Base-by-base conservation (phyloP, 169 alveolate species). In the Cystoisospora suis region DNA sequence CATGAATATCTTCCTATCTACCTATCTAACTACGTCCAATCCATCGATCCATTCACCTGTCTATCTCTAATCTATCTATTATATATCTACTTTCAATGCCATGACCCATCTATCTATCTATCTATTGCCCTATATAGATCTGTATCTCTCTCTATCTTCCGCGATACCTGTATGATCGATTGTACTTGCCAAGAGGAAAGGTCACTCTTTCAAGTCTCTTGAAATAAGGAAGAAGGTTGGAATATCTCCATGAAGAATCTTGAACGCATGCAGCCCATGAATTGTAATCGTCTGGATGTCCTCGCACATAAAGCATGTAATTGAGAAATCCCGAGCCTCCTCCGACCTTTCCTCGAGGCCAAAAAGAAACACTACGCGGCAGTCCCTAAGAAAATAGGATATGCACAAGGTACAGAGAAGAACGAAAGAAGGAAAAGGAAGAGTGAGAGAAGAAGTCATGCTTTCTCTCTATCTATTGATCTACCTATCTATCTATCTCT, bases 271-370 rank as follows among this genome's bases (percentile, higher is more conserved):
- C 46, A 15, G 77, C 86, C 79, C 80, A 90, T 46, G 90, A 80
- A 87, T 81, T 80, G 56, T 56, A 90, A 34, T 90, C 93, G 29
- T 34, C 40, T 15, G 61, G 72, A 34, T 80, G 85, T 1, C 93
- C 93, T 12, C 93, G 53, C 38, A 90, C 93, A 81, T 34, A 90
- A 23, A 81, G 86, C 93, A 90, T 80, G 90, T 81, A 90, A 2
- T 79, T 90, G n/a, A 90, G 27, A 45, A n/a, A 36, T 27, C 87
- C 47, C 45, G 90, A 80, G 44, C 93, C 93, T 20, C 93, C 93
- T 20, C 81, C 59, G 49, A 38, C 58, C 38, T 83, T 90, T 27
- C 93, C 93, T 4, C 87, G 58, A 15, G 93, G 93, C 90, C 93
- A 90, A 36, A 40, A 32, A n/a, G 77, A 65, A 32, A 29, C 40